phyloP scores from a whole-genome alignment of 2,329 filamentous ascomycete genomes.

The Coniochaeta pulveracea region DNA sequence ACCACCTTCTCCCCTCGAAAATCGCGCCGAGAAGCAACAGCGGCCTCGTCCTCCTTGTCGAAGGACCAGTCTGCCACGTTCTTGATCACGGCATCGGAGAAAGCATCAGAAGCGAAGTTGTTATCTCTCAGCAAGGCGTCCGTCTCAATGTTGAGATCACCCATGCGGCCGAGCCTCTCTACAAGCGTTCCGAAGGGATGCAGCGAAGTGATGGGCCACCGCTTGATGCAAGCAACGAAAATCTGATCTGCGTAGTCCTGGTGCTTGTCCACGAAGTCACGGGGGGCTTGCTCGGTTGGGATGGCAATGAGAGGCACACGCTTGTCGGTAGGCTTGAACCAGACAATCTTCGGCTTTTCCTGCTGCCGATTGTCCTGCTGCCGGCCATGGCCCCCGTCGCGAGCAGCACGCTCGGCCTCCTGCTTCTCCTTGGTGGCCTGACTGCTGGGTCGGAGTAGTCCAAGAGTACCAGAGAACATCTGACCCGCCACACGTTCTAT shows the following conservation, averaged over 20 bases:
- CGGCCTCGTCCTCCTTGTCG: slow-evolving; percentile 67
- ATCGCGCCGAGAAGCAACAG: slow-evolving; percentile 67
- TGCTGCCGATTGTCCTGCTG: slow-evolving; percentile 74
- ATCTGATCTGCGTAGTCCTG: slow-evolving; percentile 96
- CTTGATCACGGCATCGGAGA: slow-evolving; percentile 89
- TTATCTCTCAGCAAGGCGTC: slow-evolving; percentile 95
- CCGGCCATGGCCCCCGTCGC: slow-evolving; percentile 63
- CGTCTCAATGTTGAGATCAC: slow-evolving; percentile 93
- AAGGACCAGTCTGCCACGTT: slow-evolving; percentile 91
- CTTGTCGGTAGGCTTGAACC: slow-evolving; percentile 99
- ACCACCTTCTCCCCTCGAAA: slow-evolving; percentile 84
- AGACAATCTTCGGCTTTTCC: slow-evolving; percentile 99
- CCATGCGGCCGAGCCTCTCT: slow-evolving; percentile 94
- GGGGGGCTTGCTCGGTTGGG: slow-evolving; percentile 91
- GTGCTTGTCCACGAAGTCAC: slow-evolving; percentile 97
- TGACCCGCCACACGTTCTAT: slow-evolving; percentile 94
- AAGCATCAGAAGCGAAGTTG: slow-evolving; percentile 96
- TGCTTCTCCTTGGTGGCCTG: slow-evolving; percentile 99
- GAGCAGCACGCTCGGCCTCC: slow-evolving; percentile 85
- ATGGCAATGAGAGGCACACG: slow-evolving; percentile 96
- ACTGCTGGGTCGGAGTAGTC: slow-evolving; percentile 87
- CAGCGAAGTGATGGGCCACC: slow-evolving; percentile 98
- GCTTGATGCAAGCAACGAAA: slow-evolving; percentile 97
- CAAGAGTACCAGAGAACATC: slow-evolving; percentile 97
- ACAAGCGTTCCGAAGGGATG: slow-evolving; percentile 97